Conservation (phyloP, 495 filamentous ascomycete species). For the Tricharina praecox region DNA sequence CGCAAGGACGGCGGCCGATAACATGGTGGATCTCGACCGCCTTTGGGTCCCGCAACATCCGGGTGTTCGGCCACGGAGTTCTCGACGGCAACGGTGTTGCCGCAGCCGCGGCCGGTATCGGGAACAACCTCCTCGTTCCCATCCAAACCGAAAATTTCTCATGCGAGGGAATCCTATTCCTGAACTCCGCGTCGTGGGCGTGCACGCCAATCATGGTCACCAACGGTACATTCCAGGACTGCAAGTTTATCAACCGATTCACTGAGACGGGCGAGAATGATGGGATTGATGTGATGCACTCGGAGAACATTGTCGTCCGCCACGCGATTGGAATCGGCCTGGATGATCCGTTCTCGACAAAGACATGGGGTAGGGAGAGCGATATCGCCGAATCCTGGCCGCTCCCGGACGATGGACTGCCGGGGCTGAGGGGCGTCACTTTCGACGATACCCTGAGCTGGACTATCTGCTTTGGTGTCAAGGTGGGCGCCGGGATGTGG, state of each 20-base stretch:
- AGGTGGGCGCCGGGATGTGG: conserved; percentile 12
- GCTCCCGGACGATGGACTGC: background rate
- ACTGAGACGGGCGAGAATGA: conserved; percentile 11
- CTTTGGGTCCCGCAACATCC: conserved; percentile 10
- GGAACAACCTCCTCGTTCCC: conserved; percentile 14
- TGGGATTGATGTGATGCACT: conserved; percentile 8
- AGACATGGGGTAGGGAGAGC: background rate
- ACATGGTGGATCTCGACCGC: conserved; percentile 17
- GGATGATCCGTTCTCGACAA: conserved; percentile 13
- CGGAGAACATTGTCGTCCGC: background rate
- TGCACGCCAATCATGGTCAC: conserved; percentile 6
- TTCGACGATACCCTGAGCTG: conserved; percentile 8
- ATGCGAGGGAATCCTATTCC: conserved; percentile 10
- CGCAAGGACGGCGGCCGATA: conserved; percentile 11
- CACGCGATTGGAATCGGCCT: conserved; percentile 8
- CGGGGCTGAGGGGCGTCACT: background rate
- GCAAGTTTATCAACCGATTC: conserved; percentile 13
- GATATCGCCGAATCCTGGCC: conserved; percentile 7
- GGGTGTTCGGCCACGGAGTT: conserved; percentile 9
- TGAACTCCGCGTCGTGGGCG: conserved; percentile 9
- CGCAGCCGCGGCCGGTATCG: background rate
- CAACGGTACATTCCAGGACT: conserved; percentile 1
- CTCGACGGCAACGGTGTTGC: conserved; percentile 11
- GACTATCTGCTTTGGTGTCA: conserved; percentile 15
- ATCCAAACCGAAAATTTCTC: conserved; percentile 6